Base-by-base conservation (phyloP, 129 eudicot species). In the Dittrichia graveolens region DNA sequence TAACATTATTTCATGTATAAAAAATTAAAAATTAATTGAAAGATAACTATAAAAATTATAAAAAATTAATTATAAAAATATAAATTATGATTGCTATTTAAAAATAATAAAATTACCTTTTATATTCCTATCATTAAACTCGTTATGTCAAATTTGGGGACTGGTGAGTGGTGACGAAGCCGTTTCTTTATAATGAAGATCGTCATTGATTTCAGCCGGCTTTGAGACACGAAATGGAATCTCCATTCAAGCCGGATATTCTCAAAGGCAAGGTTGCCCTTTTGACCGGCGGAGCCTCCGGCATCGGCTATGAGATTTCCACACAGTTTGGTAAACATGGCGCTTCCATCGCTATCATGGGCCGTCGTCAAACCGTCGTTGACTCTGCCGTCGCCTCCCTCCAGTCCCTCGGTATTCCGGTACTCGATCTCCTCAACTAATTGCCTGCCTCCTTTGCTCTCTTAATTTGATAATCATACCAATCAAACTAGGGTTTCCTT, bases 241-340 rank as follows among this genome's bases (percentile, higher is more conserved):
- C 95, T 12, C 98, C 98, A 4, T 94, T 87, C 85, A 90, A 87
- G 68, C 67, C 76, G 47, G 84, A 90, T 35, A 71, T 86, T 6
- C 83, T 94, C 24, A 81, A 70, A 74, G 98, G 98, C 14, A 85
- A 90, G 61, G 98, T 94, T 37, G 98, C 95, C 4, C 83, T 94
- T 6, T 65, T 94, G 46, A 90, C 96, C 10, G 98, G 96, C 6
- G 98, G 98, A 10, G 96, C 89, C 6, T 94, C 98, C 13, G 98
- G 98, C 15, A 94, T 94, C 60, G 98, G 98, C 49, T 84, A 76
- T 59, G 96, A 87, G 84, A 94, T 94, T 0, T 85, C 98, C 7
- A 82, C 88, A 8, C 95, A 94, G 74, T 88, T 87, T 49, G 98
- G 98, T 4, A 79, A 85, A 52, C 98, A 94, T 83, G 98, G 98